phyloP scores from a whole-genome alignment of 805 yeast genomes.

The Sugiyamaella valdiviana region DNA sequence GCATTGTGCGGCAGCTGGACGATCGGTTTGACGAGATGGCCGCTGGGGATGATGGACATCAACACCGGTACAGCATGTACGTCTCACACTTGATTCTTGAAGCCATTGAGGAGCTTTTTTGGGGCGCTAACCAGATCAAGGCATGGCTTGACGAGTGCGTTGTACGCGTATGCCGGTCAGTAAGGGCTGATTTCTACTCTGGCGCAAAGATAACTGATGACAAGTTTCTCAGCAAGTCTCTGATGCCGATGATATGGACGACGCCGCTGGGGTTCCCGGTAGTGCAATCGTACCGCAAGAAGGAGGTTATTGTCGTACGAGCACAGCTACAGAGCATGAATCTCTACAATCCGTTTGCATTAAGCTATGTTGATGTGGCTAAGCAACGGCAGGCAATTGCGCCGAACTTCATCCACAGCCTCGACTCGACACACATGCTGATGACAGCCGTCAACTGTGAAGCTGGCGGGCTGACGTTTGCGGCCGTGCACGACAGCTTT shows the following conservation, averaged over 20 bases:
- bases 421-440: slow-evolving; percentile 96
- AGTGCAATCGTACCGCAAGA: slow-evolving; percentile 82
- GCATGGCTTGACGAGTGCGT: slow-evolving; percentile 93
- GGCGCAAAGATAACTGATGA: slow-evolving; percentile 2
- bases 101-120: slow-evolving; percentile 75
- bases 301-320: slow-evolving; percentile 51
- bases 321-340: slow-evolving; percentile 84
- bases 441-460: slow-evolving; percentile 75
- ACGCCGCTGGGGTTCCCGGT: slow-evolving; percentile 92
- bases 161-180: slow-evolving; percentile 64
- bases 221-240: slow-evolving; percentile 36
- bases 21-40: slow-evolving; percentile 49
- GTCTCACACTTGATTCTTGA: slow-evolving; percentile 73
- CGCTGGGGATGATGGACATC: not conserved
- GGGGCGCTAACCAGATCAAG: slow-evolving; percentile 88
- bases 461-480: slow-evolving; percentile 55
- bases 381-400: slow-evolving; percentile 91
- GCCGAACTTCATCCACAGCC: slow-evolving; percentile 88
- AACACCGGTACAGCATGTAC: slow-evolving; percentile 42
- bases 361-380: slow-evolving; percentile 73
- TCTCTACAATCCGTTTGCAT: slow-evolving; percentile 76
- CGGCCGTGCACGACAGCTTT: slow-evolving; percentile 94
- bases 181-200: slow-evolving; percentile 53
- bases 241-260: slow-evolving; percentile 93
- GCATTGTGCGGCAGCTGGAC: slow-evolving; percentile 85